A percentile compares a stretch with the other conserved stretches of the same genome.
These are phyloP conservation scores for Volvox reticuliferus DNA, from an alignment of 139 green algal genomes.

Conservation along the genomic window DNA sequence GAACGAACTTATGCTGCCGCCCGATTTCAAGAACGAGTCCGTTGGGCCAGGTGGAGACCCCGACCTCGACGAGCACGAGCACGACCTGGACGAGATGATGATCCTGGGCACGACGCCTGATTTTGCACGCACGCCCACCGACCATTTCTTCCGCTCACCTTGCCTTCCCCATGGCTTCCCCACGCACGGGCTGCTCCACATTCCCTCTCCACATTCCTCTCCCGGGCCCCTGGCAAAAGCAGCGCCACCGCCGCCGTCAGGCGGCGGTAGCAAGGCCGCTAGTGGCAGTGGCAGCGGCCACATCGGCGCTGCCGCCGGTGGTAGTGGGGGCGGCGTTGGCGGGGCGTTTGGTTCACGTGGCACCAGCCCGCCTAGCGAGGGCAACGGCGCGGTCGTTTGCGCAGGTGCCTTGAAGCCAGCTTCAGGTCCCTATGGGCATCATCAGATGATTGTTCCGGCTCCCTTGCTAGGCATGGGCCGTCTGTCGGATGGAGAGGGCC, in stretches of 20 bases:
- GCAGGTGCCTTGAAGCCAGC: background rate
- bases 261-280: background rate
- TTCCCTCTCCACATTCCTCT: background rate
- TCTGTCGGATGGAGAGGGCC: background rate
- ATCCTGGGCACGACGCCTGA: slow-evolving; percentile 80
- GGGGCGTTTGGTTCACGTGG: background rate
- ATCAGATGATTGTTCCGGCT: background rate
- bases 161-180: background rate
- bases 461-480: slow-evolving; percentile 30
- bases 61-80: slow-evolving; percentile 59
- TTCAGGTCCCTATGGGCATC: background rate
- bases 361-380: slow-evolving; percentile 13
- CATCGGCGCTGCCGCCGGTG: background rate
- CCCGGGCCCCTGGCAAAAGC: background rate
- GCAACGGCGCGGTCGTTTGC: background rate
- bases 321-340: background rate
- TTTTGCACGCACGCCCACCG: slow-evolving; percentile 49
- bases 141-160: slow-evolving; percentile 26
- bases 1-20: slow-evolving; percentile 71
- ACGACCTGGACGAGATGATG: slow-evolving; percentile 82
- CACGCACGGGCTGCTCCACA: background rate
- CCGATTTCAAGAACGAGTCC: slow-evolving; percentile 49
- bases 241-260: background rate
- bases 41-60: background rate
- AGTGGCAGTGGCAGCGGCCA: slow-evolving; percentile 11